A percentile compares a stretch with the other conserved stretches of the same genome.
These are phyloP conservation scores for Madurella mycetomatis DNA, from an alignment of 2,329 filamentous ascomycete genomes.

Conservation along the genomic window DNA sequence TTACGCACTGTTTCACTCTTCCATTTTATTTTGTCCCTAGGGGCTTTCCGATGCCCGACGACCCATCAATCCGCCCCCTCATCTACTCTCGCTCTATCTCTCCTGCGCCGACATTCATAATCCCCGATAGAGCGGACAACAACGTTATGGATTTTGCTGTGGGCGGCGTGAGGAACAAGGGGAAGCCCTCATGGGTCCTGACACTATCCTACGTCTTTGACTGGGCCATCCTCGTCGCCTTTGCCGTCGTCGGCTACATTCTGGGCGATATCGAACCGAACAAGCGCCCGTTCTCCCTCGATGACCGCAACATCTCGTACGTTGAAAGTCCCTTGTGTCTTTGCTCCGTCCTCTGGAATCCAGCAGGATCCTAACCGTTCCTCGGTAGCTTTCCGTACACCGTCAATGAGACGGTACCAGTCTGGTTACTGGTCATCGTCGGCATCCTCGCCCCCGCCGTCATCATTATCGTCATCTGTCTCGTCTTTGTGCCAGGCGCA, in stretches of 20 bases:
- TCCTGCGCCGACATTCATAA: slow-evolving; percentile 15
- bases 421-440: slow-evolving; percentile 60
- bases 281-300: slow-evolving; percentile 65
- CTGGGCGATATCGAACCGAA: slow-evolving; percentile 60
- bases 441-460: slow-evolving; percentile 59
- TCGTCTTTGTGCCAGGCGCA: slow-evolving; percentile 68
- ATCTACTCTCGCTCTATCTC: slow-evolving; percentile 22
- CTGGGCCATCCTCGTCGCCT: slow-evolving; percentile 63
- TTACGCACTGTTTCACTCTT: neutral
- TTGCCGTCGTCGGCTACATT: slow-evolving; percentile 54
- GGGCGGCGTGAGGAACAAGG: slow-evolving; percentile 18
- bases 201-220: slow-evolving; percentile 66
- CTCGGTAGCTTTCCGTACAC: slow-evolving; percentile 62
- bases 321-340: slow-evolving; percentile 24
- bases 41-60: slow-evolving; percentile 27
- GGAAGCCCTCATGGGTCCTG: slow-evolving; percentile 36
- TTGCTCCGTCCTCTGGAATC: neutral
- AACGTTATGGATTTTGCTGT: slow-evolving; percentile 11
- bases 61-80: slow-evolving; percentile 22
- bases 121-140: slow-evolving; percentile 20
- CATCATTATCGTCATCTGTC: slow-evolving; percentile 63
- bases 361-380: slow-evolving; percentile 5
- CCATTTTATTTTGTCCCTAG: slow-evolving; percentile 1
- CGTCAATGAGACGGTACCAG: slow-evolving; percentile 66
- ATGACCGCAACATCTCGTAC: slow-evolving; percentile 71